Evolutionary conservation across 2,329 filamentous ascomycete genomes (phyloP), one percentile per base, ranked within the genome.

Genomic region (Sphaerulina musiva): DNA sequence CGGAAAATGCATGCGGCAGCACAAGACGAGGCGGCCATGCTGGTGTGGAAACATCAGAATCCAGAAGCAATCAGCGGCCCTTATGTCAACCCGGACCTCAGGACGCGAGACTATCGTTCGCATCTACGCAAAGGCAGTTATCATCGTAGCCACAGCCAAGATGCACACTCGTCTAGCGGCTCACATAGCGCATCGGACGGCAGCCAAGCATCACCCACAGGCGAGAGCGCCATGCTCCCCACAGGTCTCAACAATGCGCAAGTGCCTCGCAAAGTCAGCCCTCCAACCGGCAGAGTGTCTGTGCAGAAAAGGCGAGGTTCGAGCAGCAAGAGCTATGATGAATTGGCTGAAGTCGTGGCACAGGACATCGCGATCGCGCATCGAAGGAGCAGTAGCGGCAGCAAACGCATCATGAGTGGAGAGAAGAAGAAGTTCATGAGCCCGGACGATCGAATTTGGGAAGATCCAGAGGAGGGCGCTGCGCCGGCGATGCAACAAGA

Each of bases 361-460:
- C 62, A 63, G 6, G 68, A 71, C 53, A 68, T 70, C 41, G 64
- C 63, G 1, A 61, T 62, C 20, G 64, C 68, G 20, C 60, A 73
- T 44, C 68, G 75, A 23, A 76, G 81, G 40, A 80, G 79, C 34
- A 83, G 83, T 59, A 85, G 82, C 64, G 85, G 83, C 62, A 76
- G 81, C 64, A 59, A 60, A 51, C 79, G 86, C 57, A 86, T 87
- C 61, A 79, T 84, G 64, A 89, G 85, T 66, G 85, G 84, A 17
- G 83, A 86, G 23, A 73, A 84, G 55, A 75, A 80, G 61, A 80
- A 83, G 1, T 90, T 89, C 67, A 77, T 78, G 60, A 80, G 82
- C 57, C 85, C 84, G 1, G 82, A 84, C 34, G 86, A 90, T 67
- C 84, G 88, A 66, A 91, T 96, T 57, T 96, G 89, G 78, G 91